Base-by-base conservation (phyloP, 2,329 filamentous ascomycete species). In the Sphaerulina populicola region DNA sequence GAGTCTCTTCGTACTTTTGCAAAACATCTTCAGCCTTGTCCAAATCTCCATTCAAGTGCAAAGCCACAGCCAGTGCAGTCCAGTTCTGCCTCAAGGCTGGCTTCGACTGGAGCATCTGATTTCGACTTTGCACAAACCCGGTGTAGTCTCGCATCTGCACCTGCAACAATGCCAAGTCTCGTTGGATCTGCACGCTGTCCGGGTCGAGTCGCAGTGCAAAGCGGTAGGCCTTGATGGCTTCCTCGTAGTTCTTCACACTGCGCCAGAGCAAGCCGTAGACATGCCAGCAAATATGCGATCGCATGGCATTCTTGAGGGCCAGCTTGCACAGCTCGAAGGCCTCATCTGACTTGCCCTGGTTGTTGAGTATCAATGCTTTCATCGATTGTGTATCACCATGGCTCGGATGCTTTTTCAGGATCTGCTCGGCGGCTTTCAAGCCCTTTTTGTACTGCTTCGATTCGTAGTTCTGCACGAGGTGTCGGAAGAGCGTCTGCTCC, bases 261-360 rank as follows among this genome's bases (percentile, higher is more conserved):
- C 91, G 84, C 72, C 94, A 97, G 45, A 98, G 78, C 60, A 98
- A 73, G 30, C 94, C 93, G 69, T 97, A 98, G 55, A 98, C 93
- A 71, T 98, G 94, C 93, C 93, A 98, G 77, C 90, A 97, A 64
- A 98, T 90, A 72, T 97, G 91, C 64, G 90, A 96, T 75, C 94
- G 96, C 90, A 98, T 97, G 69, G 97, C 90, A 64, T 90, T 88
- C 60, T 85, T 89, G 62, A 98, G 77, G 31, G 94, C 93, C 59
- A 89, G 80, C 73, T 96, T 98, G 65, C 87, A 91, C 53, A 98
- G 78, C 41, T 83, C 81, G 68, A 98, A 98, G 0, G 94, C 94
- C 72, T 98, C 93, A 52, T 95, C 88, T 29, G 85, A 83, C 72
- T 94, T 91, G 61, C 89, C 88, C 71, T 91, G 85, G 40, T 86